These are phyloP conservation scores for Salix caprea DNA, from an alignment of 345 rosid genomes.

Conservation along the genomic window DNA sequence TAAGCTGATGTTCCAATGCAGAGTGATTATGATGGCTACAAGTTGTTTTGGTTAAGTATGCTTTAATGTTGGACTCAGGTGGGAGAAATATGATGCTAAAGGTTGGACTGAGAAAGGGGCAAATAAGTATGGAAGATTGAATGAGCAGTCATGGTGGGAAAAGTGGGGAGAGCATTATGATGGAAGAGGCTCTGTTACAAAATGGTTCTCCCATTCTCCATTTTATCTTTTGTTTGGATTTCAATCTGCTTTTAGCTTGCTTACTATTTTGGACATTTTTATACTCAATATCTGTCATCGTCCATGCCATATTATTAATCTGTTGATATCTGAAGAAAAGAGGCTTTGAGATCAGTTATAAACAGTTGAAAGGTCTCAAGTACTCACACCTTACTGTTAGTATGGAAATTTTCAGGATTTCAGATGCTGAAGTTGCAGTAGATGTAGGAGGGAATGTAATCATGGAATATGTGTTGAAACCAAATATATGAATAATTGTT, in stretches of 20 bases:
- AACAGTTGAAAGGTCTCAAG: not conserved
- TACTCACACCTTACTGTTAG: not conserved
- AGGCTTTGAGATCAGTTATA: not conserved
- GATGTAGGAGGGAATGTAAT: not conserved
- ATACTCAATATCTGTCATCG: not conserved
- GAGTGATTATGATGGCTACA: not conserved
- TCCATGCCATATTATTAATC: not conserved
- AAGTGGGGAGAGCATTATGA: conserved; percentile 99
- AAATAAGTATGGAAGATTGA: conserved; percentile 87
- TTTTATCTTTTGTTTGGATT: not conserved
- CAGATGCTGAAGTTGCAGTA: not conserved
- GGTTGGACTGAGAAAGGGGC: conserved; percentile 99
- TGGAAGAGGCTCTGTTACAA: conserved; percentile 95
- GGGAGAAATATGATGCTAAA: conserved; percentile 99
- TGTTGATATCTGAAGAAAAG: not conserved
- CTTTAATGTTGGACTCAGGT: conserved; percentile 48
- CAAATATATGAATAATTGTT: not conserved
- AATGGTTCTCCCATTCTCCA: conserved; percentile 53
- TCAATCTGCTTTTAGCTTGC: not conserved
- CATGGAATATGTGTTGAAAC: not conserved
- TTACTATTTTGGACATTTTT: not conserved
- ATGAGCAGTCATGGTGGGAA: conserved; percentile 99
- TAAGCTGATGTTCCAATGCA: conserved; percentile 31
- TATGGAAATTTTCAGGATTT: not conserved
- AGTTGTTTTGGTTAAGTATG: not conserved